Conservation (phyloP, 306 rosid species). For the Quercus gilva region DNA sequence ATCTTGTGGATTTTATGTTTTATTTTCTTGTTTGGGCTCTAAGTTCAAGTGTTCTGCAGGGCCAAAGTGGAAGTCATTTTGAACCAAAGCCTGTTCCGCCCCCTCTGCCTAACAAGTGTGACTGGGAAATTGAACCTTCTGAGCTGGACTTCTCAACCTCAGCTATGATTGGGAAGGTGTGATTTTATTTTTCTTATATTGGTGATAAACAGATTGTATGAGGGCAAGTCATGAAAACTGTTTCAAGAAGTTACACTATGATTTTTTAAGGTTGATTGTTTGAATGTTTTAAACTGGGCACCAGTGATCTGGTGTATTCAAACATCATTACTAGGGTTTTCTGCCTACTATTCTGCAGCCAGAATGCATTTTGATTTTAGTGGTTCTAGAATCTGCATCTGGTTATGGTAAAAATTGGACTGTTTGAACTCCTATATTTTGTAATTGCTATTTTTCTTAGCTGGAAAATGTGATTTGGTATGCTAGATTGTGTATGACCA, state of each 20-base stretch:
- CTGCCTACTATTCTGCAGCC: slow-evolving; percentile 2
- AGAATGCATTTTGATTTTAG: not conserved
- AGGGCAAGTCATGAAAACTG: not conserved
- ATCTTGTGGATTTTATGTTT: not conserved
- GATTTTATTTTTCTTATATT: slow-evolving; percentile 16
- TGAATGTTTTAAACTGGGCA: slow-evolving; percentile 1
- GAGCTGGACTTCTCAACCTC: slow-evolving; percentile 90
- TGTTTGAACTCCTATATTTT: no score
- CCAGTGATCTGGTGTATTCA: not conserved
- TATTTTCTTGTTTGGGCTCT: not conserved
- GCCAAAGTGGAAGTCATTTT: slow-evolving; percentile 97
- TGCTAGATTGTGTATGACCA: no score
- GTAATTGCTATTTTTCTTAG: no score
- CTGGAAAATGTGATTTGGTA: no score
- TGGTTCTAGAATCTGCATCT: not conserved
- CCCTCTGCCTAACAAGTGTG: slow-evolving; percentile 93
- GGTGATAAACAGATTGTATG: not conserved
- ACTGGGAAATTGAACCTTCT: slow-evolving; percentile 95
- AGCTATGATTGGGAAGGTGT: slow-evolving; percentile 76
- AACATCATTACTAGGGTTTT: not conserved
- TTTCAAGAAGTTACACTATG: not conserved
- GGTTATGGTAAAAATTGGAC: not conserved
- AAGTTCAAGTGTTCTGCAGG: slow-evolving; percentile 47
- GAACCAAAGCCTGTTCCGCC: slow-evolving; percentile 86
- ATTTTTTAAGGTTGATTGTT: slow-evolving; percentile 12